These are phyloP conservation scores for Leccinum fuscescens DNA, from an alignment of 1,284 basidiomycete genomes.

Conservation along the genomic window DNA sequence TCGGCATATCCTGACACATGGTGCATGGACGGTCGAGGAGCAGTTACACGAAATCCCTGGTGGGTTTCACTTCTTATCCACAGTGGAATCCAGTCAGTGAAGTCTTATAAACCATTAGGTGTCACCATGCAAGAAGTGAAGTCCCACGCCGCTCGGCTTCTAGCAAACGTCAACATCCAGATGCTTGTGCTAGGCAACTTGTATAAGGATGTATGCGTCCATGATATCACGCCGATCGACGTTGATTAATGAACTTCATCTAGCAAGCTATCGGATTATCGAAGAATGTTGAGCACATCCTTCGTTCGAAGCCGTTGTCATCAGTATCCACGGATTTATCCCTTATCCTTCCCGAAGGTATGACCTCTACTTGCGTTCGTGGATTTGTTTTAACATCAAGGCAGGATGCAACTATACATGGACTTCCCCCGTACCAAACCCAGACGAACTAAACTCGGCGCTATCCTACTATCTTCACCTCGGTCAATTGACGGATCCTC, in stretches of 20 bases:
- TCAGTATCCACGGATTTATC: constrained; percentile 43
- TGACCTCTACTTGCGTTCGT: constrained; percentile 10
- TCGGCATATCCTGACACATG: constrained; percentile 68
- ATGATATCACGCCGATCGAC: constrained; percentile 4
- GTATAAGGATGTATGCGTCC: constrained; percentile 61
- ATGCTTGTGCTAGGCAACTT: constrained; percentile 88
- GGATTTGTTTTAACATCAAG: constrained; percentile 11
- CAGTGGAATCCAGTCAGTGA: background rate
- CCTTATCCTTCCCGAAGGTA: constrained; percentile 69
- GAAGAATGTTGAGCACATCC: constrained; percentile 68
- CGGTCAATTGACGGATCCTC: constrained; percentile 58
- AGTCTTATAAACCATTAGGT: constrained; percentile 2
- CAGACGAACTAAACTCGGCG: constrained; percentile 84
- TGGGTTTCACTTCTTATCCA: constrained; percentile 39
- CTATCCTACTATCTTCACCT: constrained; percentile 79
- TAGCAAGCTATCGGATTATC: constrained; percentile 78
- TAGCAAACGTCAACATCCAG: constrained; percentile 71
- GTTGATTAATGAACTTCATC: constrained; percentile 11
- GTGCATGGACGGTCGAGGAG: constrained; percentile 80
- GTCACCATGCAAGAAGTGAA: constrained; percentile 63
- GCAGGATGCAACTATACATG: constrained; percentile 73
- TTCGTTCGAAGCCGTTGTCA: constrained; percentile 58
- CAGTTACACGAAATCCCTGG: constrained; percentile 76
- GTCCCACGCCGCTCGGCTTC: constrained; percentile 60
- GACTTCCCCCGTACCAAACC: constrained; percentile 74